phyloP scores from a whole-genome alignment of 75 land plant species.

The Selaginella tamariscina region DNA sequence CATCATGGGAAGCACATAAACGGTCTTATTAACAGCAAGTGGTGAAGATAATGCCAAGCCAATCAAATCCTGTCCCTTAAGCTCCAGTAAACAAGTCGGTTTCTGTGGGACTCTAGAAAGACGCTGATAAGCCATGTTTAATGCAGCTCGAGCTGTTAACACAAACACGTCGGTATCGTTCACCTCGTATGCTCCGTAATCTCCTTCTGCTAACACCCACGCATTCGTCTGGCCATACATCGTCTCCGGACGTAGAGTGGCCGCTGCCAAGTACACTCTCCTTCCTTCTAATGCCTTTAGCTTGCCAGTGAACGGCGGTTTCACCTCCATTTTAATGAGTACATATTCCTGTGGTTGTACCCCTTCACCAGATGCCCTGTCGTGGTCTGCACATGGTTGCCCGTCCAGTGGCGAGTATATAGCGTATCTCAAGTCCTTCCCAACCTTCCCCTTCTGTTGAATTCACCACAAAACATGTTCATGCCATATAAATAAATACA shows the following conservation, averaged over 20 bases:
- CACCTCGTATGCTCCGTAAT: constrained; percentile 86
- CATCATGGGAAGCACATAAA: constrained; percentile 84
- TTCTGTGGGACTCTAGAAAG: constrained; percentile 53
- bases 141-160: constrained; percentile 56
- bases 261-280: constrained; percentile 68
- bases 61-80: constrained; percentile 70
- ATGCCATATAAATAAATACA: no score
- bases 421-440: constrained; percentile 52
- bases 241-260: constrained; percentile 86
- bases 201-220: constrained; percentile 86
- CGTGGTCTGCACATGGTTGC: constrained; percentile 93
- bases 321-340: constrained; percentile 71
- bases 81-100: constrained; percentile 61
- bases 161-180: constrained; percentile 75
- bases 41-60: constrained; percentile 69
- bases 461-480: no score
- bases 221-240: constrained; percentile 92
- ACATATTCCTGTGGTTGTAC: constrained; percentile 84
- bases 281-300: constrained; percentile 46
- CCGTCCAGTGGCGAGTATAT: constrained; percentile 81
- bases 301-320: constrained; percentile 47
- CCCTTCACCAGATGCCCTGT: constrained; percentile 86
- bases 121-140: constrained; percentile 68
- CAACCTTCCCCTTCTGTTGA: constrained; percentile 55
- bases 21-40: constrained; percentile 43